Percentiles rank a stretch among this genome's conserved stretches.
Conservation (phyloP, 2,329 filamentous ascomycete genomes). For the Hymenoscyphus occultus region DNA sequence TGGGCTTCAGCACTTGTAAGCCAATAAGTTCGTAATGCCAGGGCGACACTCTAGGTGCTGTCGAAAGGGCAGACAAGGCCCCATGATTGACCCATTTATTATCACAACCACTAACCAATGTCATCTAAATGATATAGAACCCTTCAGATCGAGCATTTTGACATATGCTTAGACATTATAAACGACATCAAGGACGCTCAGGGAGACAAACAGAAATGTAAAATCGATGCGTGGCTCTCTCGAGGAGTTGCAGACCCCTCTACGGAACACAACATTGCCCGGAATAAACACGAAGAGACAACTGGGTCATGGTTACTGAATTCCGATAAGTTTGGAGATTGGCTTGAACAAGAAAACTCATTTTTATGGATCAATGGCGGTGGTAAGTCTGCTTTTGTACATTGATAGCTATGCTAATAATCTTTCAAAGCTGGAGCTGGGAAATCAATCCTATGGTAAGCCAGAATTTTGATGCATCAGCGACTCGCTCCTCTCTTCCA, state of each 20-base stretch:
- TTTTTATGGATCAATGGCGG: constrained; percentile 21
- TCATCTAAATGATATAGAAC: background rate
- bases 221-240: constrained; percentile 8
- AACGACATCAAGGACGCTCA: background rate
- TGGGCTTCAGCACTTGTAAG: background rate
- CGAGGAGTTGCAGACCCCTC: constrained; percentile 16
- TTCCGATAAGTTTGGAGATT: constrained; percentile 7
- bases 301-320: constrained; percentile 23
- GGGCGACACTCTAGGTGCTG: background rate
- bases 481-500: background rate
- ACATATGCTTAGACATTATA: background rate
- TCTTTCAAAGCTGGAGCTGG: constrained; percentile 14
- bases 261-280: constrained; percentile 17
- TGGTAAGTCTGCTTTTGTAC: constrained; percentile 7
- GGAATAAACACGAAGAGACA: constrained; percentile 11
- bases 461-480: background rate
- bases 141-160: background rate
- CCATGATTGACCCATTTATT: too few relatives aligned
- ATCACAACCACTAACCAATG: background rate
- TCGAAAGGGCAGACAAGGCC: background rate
- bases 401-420: background rate
- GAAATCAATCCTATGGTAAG: constrained; percentile 18
- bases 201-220: background rate
- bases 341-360: constrained; percentile 10
- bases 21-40: background rate